Evolutionary conservation across 306 rosid genomes (phyloP).

Genomic region (Quercus gilva): DNA sequence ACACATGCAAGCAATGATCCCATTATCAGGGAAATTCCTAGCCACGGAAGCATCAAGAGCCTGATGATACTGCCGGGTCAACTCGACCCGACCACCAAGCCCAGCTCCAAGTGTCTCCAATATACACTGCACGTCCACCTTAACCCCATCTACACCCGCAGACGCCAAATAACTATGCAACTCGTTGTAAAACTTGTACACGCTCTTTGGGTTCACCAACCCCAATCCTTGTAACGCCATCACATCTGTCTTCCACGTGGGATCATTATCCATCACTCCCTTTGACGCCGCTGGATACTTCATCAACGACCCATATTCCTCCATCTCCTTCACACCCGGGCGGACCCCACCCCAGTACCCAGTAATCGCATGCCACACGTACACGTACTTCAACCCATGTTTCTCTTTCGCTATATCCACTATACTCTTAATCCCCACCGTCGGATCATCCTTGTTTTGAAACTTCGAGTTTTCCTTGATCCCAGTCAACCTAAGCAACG

Average conservation of each 20-base stretch:
- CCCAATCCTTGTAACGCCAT: conserved; percentile 75
- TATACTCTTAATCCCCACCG: conserved; percentile 52
- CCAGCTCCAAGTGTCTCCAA: conserved; percentile 82
- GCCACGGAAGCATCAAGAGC: conserved; percentile 84
- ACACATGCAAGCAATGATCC: conserved; percentile 92
- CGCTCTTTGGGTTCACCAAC: conserved; percentile 59
- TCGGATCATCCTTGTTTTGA: conserved; percentile 47
- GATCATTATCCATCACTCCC: conserved; percentile 76
- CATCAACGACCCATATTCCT: conserved; percentile 54
- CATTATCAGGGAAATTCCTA: conserved; percentile 74
- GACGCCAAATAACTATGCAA: conserved; percentile 67
- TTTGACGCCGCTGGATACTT: conserved; percentile 49
- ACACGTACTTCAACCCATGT: conserved; percentile 62
- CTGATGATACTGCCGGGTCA: conserved; percentile 73
- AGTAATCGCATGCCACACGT: conserved; percentile 93
- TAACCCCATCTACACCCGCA: conserved; percentile 88
- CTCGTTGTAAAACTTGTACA: conserved; percentile 60
- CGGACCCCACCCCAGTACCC: conserved; percentile 97
- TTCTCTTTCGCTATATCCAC: conserved; percentile 64
- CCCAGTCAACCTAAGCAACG: conserved; percentile 52
- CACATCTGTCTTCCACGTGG: conserved; percentile 60
- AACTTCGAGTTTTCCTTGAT: conserved; percentile 74
- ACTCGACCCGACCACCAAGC: conserved; percentile 80
- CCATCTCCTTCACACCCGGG: conserved; percentile 67
- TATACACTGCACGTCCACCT: conserved; percentile 91